A percentile compares a stretch with the other conserved stretches of the same genome.
Evolutionary conservation across 1,284 basidiomycete species (phyloP).

Genomic region (Leccinum pachyderme): DNA sequence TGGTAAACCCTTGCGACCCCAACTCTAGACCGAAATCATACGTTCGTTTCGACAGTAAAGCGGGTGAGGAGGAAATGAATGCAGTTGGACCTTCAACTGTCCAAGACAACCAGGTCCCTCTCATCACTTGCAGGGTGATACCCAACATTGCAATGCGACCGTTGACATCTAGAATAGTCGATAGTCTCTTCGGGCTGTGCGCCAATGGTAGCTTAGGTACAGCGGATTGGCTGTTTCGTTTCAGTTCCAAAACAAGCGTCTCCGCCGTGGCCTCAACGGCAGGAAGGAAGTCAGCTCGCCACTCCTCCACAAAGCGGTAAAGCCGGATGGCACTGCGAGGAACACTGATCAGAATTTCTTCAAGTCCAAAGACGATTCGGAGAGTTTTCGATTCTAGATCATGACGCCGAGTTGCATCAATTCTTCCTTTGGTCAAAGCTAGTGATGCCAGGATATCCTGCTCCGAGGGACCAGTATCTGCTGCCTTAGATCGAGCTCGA

Average conservation of each 20-base stretch:
- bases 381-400: slow-evolving; percentile 41
- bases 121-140: slow-evolving; percentile 75
- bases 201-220: slow-evolving; percentile 24
- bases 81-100: slow-evolving; percentile 50
- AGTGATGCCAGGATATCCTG: slow-evolving; percentile 62
- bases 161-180: slow-evolving; percentile 47
- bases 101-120: slow-evolving; percentile 81
- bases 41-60: slow-evolving; percentile 33
- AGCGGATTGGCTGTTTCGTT: slow-evolving; percentile 32
- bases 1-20: slow-evolving; percentile 59
- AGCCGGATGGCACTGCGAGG: slow-evolving; percentile 78
- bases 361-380: slow-evolving; percentile 45
- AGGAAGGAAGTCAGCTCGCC: slow-evolving; percentile 75
- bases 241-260: slow-evolving; percentile 62
- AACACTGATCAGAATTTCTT: slow-evolving; percentile 53
- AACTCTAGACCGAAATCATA: slow-evolving; percentile 63
- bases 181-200: slow-evolving; percentile 24
- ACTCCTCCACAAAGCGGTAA: slow-evolving; percentile 75
- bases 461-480: slow-evolving; percentile 39
- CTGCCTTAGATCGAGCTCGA: slow-evolving; percentile 51
- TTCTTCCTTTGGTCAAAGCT: slow-evolving; percentile 43
- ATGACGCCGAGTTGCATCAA: slow-evolving; percentile 44
- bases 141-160: slow-evolving; percentile 47
- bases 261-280: slow-evolving; percentile 65
- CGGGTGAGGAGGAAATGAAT: slow-evolving; percentile 44